Base-by-base conservation (phyloP, 441 rosid genomes). In the Gossypium davidsonii region DNA sequence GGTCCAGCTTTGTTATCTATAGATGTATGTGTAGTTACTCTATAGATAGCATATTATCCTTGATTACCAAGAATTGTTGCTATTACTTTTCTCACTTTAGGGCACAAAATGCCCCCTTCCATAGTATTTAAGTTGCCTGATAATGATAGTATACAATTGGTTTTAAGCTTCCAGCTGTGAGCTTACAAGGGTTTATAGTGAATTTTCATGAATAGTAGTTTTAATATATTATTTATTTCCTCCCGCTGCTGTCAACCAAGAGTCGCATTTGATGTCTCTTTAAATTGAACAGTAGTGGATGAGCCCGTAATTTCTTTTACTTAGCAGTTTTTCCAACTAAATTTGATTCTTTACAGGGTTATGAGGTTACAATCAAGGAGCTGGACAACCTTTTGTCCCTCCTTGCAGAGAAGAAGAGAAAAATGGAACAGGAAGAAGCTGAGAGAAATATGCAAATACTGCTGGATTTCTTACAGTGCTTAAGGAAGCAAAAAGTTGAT, bases 381-480 rank as follows among this genome's bases (percentile, higher is more conserved):
- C 80, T 96, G 76, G 98, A 90, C 70, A 79, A 51, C 79, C 94
- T 96, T 56, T 81, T 89, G 78, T 52, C 86, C 21, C 78, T 93
- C 74, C 97, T 95, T 34, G 80, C 89, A 17, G 98, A 96, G 85
- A 96, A 81, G 89, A 96, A 91, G 88, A 90, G 93, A 44, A 96
- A 96, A 85, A 89, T 89, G 93, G 98, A 96, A 74, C 98, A 96
- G 83, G 99, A 96, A 84, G 98, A 91, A 85, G 91, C 97, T 62
- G 99, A 93, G 85, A 89, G 97, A 83, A 96, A 93, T 84, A 96
- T 93, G 99, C 97, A 96, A 85, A 90, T 96, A 81, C 85, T 96
- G 49, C 70, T 96, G 67, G 97, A 93, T 79, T 96, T 96, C 85
- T 82, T 96, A 85, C 88, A 87, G 55, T 86, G 91, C 83, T 81